These are phyloP conservation scores for Ascochyta fabae DNA, from an alignment of 2,329 filamentous ascomycete species.

Conservation along the genomic window DNA sequence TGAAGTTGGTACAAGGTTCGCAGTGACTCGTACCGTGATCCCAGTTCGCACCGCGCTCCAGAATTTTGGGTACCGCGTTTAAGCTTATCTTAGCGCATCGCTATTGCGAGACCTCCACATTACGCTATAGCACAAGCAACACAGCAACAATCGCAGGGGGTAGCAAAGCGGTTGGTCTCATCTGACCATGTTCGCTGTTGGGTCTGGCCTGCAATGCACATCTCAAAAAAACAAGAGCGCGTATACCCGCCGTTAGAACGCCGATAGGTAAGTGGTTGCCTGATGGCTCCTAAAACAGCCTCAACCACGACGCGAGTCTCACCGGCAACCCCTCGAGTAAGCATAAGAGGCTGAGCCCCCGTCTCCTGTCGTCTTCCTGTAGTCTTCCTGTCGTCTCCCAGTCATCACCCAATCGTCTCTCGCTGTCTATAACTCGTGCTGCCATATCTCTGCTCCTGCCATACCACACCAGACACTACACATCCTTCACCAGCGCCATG, in stretches of 20 bases:
- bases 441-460: neutral
- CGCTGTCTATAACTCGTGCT: neutral
- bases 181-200: neutral
- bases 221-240: neutral
- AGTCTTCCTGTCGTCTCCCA: too few relatives aligned
- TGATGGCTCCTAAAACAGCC: slow-evolving; percentile 31
- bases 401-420: too few relatives aligned
- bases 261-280: slow-evolving; percentile 31
- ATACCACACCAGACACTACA: neutral
- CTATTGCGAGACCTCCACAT: neutral
- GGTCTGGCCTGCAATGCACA: neutral
- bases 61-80: slow-evolving; percentile 32
- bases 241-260: slow-evolving; percentile 11
- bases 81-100: slow-evolving; percentile 43
- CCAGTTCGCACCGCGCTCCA: slow-evolving; percentile 22
- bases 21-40: slow-evolving; percentile 4
- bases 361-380: too few relatives aligned
- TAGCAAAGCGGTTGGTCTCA: neutral
- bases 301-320: slow-evolving; percentile 26
- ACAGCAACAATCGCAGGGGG: neutral
- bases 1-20: neutral
- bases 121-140: neutral
- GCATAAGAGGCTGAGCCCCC: slow-evolving; percentile 17
- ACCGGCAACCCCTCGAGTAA: slow-evolving; percentile 22
- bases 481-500: slow-evolving; percentile 31